Evolutionary conservation across 306 rosid genomes (phyloP).

Genomic region (Corylus avellana): DNA sequence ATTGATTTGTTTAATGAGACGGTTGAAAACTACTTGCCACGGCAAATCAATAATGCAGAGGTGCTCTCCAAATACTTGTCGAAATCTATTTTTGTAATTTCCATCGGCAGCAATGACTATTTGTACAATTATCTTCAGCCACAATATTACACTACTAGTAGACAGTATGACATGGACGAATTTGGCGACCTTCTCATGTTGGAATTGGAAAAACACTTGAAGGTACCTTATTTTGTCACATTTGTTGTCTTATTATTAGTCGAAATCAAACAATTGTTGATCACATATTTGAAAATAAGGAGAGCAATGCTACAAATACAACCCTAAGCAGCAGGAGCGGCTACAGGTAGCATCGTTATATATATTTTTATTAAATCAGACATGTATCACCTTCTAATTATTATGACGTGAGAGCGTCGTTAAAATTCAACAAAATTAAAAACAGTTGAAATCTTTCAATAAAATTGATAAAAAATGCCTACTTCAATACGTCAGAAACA

Average conservation of each 20-base stretch:
- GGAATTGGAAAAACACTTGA: background rate
- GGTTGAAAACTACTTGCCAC: background rate
- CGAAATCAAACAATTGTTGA: too few relatives aligned
- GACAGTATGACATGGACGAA: background rate
- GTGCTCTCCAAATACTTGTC: background rate
- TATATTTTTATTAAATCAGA: too few relatives aligned
- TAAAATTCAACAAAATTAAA: too few relatives aligned
- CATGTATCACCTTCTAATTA: too few relatives aligned
- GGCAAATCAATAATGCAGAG: background rate
- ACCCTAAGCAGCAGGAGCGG: too few relatives aligned
- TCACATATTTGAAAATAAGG: too few relatives aligned
- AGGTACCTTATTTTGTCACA: background rate
- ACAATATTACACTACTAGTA: background rate
- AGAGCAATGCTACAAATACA: too few relatives aligned
- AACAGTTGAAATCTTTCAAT: too few relatives aligned
- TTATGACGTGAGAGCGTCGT: too few relatives aligned
- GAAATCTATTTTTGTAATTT: background rate
- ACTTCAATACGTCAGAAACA: too few relatives aligned
- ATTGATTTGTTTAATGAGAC: background rate
- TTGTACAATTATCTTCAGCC: background rate
- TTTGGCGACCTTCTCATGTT: background rate
- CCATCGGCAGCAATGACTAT: background rate
- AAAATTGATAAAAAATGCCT: too few relatives aligned
- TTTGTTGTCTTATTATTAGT: background rate
- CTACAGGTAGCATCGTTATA: too few relatives aligned